Evolutionary conservation across 352 stramenopile species (phyloP).

Genomic region (Globisporangium okanoganense): DNA sequence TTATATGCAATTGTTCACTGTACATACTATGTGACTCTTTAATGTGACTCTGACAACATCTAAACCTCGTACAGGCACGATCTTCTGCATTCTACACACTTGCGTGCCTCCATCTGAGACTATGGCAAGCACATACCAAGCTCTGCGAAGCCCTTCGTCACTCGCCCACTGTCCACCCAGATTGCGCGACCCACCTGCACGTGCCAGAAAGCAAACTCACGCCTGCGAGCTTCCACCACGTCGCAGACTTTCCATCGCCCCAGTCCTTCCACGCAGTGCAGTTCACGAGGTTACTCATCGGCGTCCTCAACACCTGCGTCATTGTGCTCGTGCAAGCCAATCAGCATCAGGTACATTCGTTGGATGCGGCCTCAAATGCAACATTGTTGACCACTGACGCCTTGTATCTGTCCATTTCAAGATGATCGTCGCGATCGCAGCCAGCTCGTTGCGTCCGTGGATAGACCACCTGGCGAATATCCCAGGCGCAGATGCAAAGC

Average conservation of each 20-base stretch:
- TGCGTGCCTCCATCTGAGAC: slow-evolving; percentile 41
- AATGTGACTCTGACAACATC: background rate
- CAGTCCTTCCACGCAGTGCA: slow-evolving; percentile 32
- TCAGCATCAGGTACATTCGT: slow-evolving; percentile 27
- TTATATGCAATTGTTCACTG: background rate
- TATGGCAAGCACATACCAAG: slow-evolving; percentile 39
- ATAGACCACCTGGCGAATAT: slow-evolving; percentile 44
- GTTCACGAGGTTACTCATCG: slow-evolving; percentile 47
- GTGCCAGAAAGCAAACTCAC: slow-evolving; percentile 10
- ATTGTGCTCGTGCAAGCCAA: slow-evolving; percentile 28
- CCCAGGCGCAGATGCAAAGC: slow-evolving; percentile 41
- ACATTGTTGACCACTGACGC: background rate
- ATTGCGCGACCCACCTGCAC: slow-evolving; percentile 6
- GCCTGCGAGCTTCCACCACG: slow-evolving; percentile 14
- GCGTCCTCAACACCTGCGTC: slow-evolving; percentile 35
- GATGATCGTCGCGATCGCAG: slow-evolving; percentile 21
- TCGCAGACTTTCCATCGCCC: slow-evolving; percentile 42
- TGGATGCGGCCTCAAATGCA: background rate
- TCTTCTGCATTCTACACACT: slow-evolving; percentile 32
- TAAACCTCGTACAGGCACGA: background rate
- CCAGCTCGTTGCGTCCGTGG: slow-evolving; percentile 36
- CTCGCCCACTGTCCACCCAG: background rate
- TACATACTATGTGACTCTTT: background rate
- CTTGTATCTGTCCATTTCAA: slow-evolving; percentile 4
- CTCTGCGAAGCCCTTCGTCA: slow-evolving; percentile 20